Conservation (phyloP, 129 eudicot species). For the Tagetes patula region DNA sequence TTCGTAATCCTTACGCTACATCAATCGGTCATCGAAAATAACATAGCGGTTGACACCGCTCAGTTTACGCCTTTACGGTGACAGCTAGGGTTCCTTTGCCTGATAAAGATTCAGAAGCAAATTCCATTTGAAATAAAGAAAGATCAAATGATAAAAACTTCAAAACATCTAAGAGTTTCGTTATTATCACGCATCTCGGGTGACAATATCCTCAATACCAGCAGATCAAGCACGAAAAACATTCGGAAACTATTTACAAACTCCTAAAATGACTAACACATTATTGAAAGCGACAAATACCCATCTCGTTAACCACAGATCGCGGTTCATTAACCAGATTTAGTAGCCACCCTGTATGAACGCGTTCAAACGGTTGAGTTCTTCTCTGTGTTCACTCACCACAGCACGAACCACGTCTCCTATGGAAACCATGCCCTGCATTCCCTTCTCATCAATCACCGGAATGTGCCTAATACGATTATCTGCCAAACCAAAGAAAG, state of each 20-base stretch:
- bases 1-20: too few relatives aligned
- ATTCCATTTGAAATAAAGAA: conserved; percentile 3
- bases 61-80: too few relatives aligned
- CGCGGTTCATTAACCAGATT: conserved; percentile 39
- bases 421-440: conserved; percentile 98
- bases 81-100: too few relatives aligned
- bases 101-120: not conserved
- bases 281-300: conserved; percentile 28
- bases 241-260: conserved; percentile 41
- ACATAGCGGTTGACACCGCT: too few relatives aligned
- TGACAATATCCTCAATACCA: conserved; percentile 21
- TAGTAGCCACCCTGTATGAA: conserved; percentile 97
- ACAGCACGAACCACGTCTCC: conserved; percentile 99
- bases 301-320: not conserved
- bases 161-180: conserved; percentile 26
- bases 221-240: conserved; percentile 27
- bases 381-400: conserved; percentile 93
- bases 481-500: conserved; percentile 48
- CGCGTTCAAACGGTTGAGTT: conserved; percentile 89
- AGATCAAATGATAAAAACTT: not conserved
- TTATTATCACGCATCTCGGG: conserved; percentile 34
- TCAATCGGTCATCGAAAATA: too few relatives aligned
- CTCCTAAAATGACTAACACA: conserved; percentile 20
- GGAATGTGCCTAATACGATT: conserved; percentile 99
- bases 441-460: conserved; percentile 67